A percentile compares a stretch with the other conserved stretches of the same genome.
Evolutionary conservation across 805 yeast species (phyloP).

Genomic region (Saccharomycopsis fermentans): DNA sequence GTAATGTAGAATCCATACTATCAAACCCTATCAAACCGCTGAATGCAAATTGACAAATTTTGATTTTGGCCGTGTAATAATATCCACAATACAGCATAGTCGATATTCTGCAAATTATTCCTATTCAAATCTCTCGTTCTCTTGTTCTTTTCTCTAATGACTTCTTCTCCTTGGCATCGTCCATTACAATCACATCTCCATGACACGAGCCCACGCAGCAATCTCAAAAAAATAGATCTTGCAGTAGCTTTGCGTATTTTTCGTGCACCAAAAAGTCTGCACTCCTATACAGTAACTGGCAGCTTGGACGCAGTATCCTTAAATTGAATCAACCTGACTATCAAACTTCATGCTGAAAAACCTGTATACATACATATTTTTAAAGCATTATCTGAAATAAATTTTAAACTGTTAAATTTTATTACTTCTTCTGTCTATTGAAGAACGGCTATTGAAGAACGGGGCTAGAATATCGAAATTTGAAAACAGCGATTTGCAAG

Average conservation of each 20-base stretch:
- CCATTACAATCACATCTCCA: background rate
- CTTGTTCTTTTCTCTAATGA: background rate
- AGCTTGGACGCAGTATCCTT: background rate
- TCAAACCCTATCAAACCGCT: no score
- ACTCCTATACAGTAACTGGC: background rate
- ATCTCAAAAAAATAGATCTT: background rate
- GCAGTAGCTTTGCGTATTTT: background rate
- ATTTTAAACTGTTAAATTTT: no score
- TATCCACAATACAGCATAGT: background rate
- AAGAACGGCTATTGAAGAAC: background rate
- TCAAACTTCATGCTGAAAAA: background rate
- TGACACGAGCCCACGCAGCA: background rate
- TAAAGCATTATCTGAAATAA: background rate
- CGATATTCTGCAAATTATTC: background rate
- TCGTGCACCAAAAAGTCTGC: background rate
- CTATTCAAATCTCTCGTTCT: background rate
- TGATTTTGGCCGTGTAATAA: no score
- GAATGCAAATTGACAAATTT: no score
- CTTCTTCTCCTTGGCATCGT: background rate
- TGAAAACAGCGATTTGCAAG: background rate
- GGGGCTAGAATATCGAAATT: background rate
- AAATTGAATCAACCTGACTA: background rate
- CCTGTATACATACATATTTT: background rate
- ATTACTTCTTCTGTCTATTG: background rate
- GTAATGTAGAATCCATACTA: no score